phyloP scores from a whole-genome alignment of 768 basidiomycete genomes.

The Thelephora ganbajun region DNA sequence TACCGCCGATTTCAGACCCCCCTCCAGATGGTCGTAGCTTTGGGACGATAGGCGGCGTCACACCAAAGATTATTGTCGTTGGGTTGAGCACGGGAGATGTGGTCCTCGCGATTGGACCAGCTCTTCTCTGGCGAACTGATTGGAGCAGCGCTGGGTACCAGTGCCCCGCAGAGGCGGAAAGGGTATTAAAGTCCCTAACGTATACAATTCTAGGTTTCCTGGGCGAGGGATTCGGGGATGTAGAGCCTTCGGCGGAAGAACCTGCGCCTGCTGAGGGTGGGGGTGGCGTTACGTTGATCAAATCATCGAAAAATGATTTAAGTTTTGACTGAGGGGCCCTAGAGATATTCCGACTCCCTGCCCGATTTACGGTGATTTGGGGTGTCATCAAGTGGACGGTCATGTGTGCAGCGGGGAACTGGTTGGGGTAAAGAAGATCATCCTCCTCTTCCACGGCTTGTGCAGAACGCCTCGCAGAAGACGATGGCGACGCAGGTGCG shows the following conservation, averaged over 20 bases:
- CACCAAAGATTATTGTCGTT: slow-evolving; percentile 78
- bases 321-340: slow-evolving; percentile 26
- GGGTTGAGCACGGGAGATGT: slow-evolving; percentile 52
- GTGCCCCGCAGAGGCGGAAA: slow-evolving; percentile 52
- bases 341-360: slow-evolving; percentile 10
- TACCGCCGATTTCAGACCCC: slow-evolving; percentile 4
- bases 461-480: slow-evolving; percentile 14
- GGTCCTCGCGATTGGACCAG: slow-evolving; percentile 44
- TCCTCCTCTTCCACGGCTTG: slow-evolving; percentile 37
- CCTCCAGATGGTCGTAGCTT: slow-evolving; percentile 17
- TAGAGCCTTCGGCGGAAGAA: slow-evolving; percentile 8
- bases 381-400: slow-evolving; percentile 31
- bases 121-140: slow-evolving; percentile 65
- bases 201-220: slow-evolving; percentile 63
- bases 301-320: slow-evolving; percentile 62
- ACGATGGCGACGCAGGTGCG: slow-evolving; percentile 15
- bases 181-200: slow-evolving; percentile 67
- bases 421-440: slow-evolving; percentile 20
- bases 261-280: slow-evolving; percentile 13
- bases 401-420: slow-evolving; percentile 33
- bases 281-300: slow-evolving; percentile 45
- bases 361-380: slow-evolving; percentile 6
- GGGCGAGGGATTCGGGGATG: too few relatives aligned
- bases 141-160: slow-evolving; percentile 78
- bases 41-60: slow-evolving; percentile 63